Evolutionary conservation across 2,329 filamentous ascomycete species (phyloP).

Genomic region (Sordariomycetes sp.): DNA sequence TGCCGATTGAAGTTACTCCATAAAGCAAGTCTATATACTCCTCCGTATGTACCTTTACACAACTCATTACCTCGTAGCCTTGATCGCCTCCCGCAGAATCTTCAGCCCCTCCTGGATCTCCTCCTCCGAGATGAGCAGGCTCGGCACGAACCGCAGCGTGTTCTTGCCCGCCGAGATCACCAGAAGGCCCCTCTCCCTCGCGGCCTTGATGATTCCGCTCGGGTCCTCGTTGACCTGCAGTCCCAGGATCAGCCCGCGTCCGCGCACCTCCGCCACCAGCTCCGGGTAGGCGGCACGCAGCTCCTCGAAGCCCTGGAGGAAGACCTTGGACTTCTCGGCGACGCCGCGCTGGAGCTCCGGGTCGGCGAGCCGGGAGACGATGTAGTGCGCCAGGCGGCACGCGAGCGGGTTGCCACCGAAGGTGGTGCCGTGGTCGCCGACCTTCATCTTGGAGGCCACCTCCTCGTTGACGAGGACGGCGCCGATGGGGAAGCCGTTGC

Average conservation of each 20-base stretch:
- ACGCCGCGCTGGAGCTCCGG: constrained; percentile 61
- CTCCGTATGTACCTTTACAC: background rate
- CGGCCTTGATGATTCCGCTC: constrained; percentile 67
- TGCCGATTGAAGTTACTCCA: background rate
- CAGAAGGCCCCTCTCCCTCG: constrained; percentile 75
- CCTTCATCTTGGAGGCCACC: constrained; percentile 29
- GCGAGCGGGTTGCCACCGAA: constrained; percentile 89
- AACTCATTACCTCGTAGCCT: constrained; percentile 22
- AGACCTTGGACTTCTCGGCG: constrained; percentile 47
- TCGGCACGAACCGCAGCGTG: constrained; percentile 84
- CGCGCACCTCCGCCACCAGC: constrained; percentile 68
- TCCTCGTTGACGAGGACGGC: constrained; percentile 41
- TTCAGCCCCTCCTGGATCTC: constrained; percentile 71
- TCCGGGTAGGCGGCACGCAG: constrained; percentile 46
- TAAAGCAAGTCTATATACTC: background rate
- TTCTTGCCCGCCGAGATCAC: constrained; percentile 91
- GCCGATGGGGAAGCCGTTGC: constrained; percentile 92
- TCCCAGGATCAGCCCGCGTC: constrained; percentile 76
- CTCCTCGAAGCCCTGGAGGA: constrained; percentile 34
- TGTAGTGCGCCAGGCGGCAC: constrained; percentile 74
- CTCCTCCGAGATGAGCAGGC: constrained; percentile 65
- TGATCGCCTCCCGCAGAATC: constrained; percentile 62
- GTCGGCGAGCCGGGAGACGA: constrained; percentile 67
- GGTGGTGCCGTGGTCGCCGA: constrained; percentile 84
- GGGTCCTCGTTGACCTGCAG: constrained; percentile 71